Percentiles rank a stretch among this genome's conserved stretches.
Evolutionary conservation across 345 rosid species (phyloP).

Genomic region (Eucalyptus lansdowneana): DNA sequence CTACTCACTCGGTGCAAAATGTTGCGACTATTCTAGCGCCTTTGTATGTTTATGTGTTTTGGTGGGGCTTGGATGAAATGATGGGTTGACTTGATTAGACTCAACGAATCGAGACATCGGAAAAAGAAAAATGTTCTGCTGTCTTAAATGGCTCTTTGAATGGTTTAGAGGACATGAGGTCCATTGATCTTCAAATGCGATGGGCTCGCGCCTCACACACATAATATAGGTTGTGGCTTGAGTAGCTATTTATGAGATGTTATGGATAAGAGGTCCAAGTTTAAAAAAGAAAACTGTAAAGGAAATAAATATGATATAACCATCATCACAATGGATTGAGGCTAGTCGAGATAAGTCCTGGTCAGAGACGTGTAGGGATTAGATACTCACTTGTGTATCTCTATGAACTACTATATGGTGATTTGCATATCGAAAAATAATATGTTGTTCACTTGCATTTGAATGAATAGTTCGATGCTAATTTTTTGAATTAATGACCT

Average conservation of each 20-base stretch:
- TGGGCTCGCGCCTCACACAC: neutral
- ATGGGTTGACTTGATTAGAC: neutral
- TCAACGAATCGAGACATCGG: neutral
- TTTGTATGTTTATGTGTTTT: neutral
- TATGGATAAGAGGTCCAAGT: neutral
- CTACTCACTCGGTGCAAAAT: neutral
- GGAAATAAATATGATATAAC: neutral
- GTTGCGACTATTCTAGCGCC: neutral
- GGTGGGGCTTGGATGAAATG: neutral
- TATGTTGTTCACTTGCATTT: fast-evolving
- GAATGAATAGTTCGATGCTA: neutral
- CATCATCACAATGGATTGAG: neutral
- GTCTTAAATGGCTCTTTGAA: neutral
- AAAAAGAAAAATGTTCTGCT: neutral
- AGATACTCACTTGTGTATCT: neutral
- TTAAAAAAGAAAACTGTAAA: neutral
- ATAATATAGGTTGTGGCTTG: neutral
- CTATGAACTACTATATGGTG: neutral
- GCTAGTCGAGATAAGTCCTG: neutral
- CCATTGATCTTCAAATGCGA: neutral
- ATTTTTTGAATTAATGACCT: neutral
- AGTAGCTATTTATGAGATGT: neutral
- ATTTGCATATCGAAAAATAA: fast-evolving
- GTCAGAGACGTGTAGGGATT: fast-evolving
- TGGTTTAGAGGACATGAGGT: neutral